phyloP scores from a whole-genome alignment of 306 rosid genomes.

The Cyclanthera cordifolia region DNA sequence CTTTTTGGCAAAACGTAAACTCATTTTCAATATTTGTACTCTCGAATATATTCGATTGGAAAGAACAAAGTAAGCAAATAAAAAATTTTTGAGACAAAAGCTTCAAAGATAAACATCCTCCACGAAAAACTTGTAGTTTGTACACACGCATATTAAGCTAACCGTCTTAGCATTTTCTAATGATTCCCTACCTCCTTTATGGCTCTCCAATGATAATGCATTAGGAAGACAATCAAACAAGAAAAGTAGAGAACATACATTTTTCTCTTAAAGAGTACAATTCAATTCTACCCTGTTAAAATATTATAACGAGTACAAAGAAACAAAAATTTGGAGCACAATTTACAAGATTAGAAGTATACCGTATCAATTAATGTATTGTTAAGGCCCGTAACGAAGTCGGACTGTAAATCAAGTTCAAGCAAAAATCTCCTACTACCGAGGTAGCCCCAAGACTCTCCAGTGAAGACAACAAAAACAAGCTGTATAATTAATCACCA shows the following conservation, averaged over 20 bases:
- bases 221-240: not conserved
- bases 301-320: not conserved
- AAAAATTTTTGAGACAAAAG: too few species aligned
- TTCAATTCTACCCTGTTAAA: constrained; percentile 9
- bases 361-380: constrained; percentile 61
- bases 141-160: not conserved
- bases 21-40: too few species aligned
- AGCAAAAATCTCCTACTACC: constrained; percentile 86
- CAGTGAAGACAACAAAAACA: constrained; percentile 73
- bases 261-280: not conserved
- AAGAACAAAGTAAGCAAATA: too few species aligned
- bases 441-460: constrained; percentile 94
- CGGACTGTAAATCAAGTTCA: constrained; percentile 79
- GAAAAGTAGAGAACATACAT: not conserved
- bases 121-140: not conserved
- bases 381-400: constrained; percentile 69
- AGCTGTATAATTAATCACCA: constrained; percentile 63
- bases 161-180: not conserved
- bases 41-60: too few species aligned
- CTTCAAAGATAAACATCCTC: not conserved
- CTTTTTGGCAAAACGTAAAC: too few species aligned
- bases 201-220: not conserved
- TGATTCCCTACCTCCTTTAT: not conserved
- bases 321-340: not conserved
- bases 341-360: constrained; percentile 20